Base-by-base conservation (phyloP, 495 filamentous ascomycete species). In the Penicillium coprophilum region DNA sequence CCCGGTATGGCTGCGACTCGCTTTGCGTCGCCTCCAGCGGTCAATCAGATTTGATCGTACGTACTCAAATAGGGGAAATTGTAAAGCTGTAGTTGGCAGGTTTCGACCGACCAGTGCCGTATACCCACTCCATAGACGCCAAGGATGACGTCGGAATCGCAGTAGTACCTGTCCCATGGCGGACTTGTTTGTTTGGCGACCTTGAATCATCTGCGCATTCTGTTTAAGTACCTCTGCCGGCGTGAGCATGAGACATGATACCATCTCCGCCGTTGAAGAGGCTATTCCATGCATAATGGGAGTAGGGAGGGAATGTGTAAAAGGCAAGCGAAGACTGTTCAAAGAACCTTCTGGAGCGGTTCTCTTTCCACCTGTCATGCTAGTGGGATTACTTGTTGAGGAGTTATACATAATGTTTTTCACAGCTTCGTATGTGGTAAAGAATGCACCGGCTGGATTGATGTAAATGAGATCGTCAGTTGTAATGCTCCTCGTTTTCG, bases 201-300 rank as follows among this genome's bases (percentile, higher is more conserved):
- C 53, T 15, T 58, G 62, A 7, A 79, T 53, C 64, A 95, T 87
- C 69, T 97, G 92, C 3, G 92, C 90, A 71, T 96, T 96, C 61
- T 96, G 92, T 73, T 97, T 97, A 36, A 96, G 77, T 9, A 96
- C 90, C 68, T 97, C 92, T 36, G 91, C 88, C 0, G 92, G 92
- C 0, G 92, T 93, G 39, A 96, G 81, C 48, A 97, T 87, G 27
- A 87, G 73, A 65, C 92, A 96, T 6, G 90, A 90, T 3, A 91
- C 88, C 52, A 89, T 79, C 66, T 96, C 92, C 1, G 83, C 92
- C 23, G 80, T 69, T 6, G 83, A 85, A 13, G 90, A 94, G 24
- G 92, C 87, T 31, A 84, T 65, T 40, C 85, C 79, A 62, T 95
- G 85, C 50, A 88, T 78, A 11, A 87, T 43, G 0, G 91, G 84